These are phyloP conservation scores for Ramicandelaber brevisporus DNA, from an alignment of 192 early-diverging fungal species.

Conservation along the genomic window DNA sequence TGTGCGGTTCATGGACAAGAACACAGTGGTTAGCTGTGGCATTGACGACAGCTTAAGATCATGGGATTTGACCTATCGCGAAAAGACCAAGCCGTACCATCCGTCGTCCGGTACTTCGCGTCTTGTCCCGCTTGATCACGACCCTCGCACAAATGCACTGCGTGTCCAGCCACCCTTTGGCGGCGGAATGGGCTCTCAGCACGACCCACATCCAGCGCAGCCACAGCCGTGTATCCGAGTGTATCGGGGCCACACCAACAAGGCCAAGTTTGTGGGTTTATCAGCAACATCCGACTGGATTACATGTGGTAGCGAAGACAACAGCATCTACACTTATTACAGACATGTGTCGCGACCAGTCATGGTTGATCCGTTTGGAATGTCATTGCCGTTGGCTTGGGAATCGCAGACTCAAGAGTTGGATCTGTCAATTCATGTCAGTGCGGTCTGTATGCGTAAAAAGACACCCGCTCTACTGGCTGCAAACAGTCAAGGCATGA, in stretches of 20 bases:
- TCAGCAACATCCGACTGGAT: constrained; percentile 57
- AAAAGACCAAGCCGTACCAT: too few relatives aligned
- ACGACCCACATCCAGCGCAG: not conserved
- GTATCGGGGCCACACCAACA: constrained; percentile 69
- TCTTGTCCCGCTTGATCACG: too few relatives aligned
- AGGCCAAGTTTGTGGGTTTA: constrained; percentile 94
- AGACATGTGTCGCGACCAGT: constrained; percentile 43
- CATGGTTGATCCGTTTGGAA: constrained; percentile 50
- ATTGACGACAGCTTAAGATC: constrained; percentile 78
- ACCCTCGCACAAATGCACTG: too few relatives aligned
- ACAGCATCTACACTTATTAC: constrained; percentile 71
- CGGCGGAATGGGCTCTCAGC: too few relatives aligned
- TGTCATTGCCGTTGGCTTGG: constrained; percentile 40
- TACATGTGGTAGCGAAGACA: constrained; percentile 80
- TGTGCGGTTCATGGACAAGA: constrained; percentile 53
- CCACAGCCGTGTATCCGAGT: constrained; percentile 29
- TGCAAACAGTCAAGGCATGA: constrained; percentile 74
- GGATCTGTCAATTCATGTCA: constrained; percentile 61
- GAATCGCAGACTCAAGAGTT: constrained; percentile 15
- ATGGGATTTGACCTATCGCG: constrained; percentile 65
- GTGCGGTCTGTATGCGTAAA: constrained; percentile 78
- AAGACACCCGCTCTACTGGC: constrained; percentile 46
- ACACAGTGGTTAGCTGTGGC: constrained; percentile 70
- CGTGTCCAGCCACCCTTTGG: too few relatives aligned
- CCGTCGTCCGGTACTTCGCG: too few relatives aligned